A percentile compares a stretch with the other conserved stretches of the same genome.
Conservation (phyloP, 495 filamentous ascomycete species). For the Chaetomium tenue region DNA sequence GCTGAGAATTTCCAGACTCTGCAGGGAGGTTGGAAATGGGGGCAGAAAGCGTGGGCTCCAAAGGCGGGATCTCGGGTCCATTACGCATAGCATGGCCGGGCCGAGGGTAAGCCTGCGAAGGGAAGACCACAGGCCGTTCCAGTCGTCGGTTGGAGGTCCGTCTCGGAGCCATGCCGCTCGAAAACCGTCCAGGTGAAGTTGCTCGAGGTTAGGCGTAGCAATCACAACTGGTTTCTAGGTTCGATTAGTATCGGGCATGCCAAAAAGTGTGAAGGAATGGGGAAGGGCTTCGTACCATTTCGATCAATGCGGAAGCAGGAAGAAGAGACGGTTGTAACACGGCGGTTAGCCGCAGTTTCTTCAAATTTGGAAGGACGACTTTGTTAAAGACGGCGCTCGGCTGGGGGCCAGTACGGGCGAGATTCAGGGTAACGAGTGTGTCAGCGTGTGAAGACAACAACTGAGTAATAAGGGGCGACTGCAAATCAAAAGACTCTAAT, state of each 20-base stretch:
- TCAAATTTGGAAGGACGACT: not conserved
- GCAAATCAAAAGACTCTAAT: not conserved
- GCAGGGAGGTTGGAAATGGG: conserved; percentile 14
- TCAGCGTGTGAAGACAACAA: not conserved
- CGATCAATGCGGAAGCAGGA: not conserved
- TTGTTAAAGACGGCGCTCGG: not conserved
- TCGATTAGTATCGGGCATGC: not conserved
- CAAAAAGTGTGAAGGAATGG: not conserved
- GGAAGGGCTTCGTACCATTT: not conserved
- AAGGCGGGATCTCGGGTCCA: too few species aligned
- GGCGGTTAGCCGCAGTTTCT: conserved; percentile 6
- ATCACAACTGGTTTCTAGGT: conserved; percentile 3
- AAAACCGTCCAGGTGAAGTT: conserved; percentile 24
- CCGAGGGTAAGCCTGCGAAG: conserved; percentile 21
- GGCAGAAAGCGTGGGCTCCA: conserved; percentile 1
- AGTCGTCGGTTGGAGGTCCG: not conserved
- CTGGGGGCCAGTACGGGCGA: not conserved
- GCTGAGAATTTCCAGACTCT: conserved; percentile 19
- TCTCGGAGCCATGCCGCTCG: not conserved
- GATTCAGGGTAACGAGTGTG: conserved; percentile 18
- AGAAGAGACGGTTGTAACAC: not conserved
- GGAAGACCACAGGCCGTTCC: conserved; percentile 9
- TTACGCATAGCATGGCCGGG: not conserved
- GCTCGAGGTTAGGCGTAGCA: conserved; percentile 23
- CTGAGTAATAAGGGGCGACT: not conserved